A percentile compares a stretch with the other conserved stretches of the same genome.
Conservation (phyloP, 345 rosid genomes). For the Isatis tinctoria region DNA sequence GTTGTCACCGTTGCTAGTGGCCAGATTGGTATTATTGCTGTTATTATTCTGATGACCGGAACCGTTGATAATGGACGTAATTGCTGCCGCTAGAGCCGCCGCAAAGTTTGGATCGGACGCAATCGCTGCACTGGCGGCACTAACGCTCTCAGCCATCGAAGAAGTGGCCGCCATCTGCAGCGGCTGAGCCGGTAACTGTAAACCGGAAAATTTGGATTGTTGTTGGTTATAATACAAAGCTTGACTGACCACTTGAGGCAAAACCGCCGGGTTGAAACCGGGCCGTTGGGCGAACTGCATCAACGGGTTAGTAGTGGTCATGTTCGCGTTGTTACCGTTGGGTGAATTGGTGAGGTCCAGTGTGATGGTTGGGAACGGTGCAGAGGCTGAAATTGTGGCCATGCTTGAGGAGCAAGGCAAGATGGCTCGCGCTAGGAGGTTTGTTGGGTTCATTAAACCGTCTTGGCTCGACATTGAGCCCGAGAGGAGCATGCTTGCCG, state of each 20-base stretch:
- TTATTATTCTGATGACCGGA: conserved; percentile 22
- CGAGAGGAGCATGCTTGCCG: conserved; percentile 87
- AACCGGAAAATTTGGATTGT: conserved; percentile 89
- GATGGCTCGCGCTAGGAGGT: conserved; percentile 79
- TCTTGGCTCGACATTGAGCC: conserved; percentile 97
- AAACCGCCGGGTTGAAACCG: conserved; percentile 27
- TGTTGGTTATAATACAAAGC: conserved; percentile 49
- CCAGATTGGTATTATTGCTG: conserved; percentile 26
- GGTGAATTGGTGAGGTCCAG: conserved; percentile 66
- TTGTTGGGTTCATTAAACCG: conserved; percentile 81
- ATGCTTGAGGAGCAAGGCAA: conserved; percentile 83
- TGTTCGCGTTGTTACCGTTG: conserved; percentile 39
- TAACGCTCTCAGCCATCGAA: conserved; percentile 55
- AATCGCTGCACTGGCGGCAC: conserved; percentile 60
- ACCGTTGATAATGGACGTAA: conserved; percentile 75
- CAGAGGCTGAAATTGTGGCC: conserved; percentile 99
- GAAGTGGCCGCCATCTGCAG: conserved; percentile 28
- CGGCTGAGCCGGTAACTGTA: conserved; percentile 54
- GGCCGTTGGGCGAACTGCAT: conserved; percentile 33
- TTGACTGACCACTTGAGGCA: conserved; percentile 65
- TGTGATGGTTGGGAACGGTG: conserved; percentile 95
- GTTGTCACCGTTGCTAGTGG: conserved; percentile 27
- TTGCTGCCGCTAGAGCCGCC: conserved; percentile 91
- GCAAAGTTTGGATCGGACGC: conserved; percentile 93
- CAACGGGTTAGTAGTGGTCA: conserved; percentile 26